Base-by-base conservation (phyloP, 2,329 filamentous ascomycete species). In the Epichloe aotearoae region DNA sequence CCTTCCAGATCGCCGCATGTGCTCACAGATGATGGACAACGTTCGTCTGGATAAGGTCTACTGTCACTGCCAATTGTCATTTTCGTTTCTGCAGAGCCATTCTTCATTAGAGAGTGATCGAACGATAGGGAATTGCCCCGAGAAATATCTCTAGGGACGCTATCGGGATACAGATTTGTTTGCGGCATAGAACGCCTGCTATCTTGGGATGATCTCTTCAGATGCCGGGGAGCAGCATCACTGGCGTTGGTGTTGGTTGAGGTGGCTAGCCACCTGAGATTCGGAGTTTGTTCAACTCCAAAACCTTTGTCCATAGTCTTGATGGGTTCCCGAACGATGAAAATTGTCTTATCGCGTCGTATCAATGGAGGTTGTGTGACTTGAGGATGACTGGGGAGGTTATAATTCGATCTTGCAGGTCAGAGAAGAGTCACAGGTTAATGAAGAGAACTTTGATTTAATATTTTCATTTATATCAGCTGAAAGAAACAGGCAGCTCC, bases 1-100 rank as follows among this genome's bases (percentile, higher is more conserved):
- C 53, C 42, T 50, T 67, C 64, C 19, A 67, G 53, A 38, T 67
- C 65, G 12, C 64, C 64, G 42, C 63, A 66, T n/a, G 46, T 39
- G 34, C 58, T 63, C 4, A 52, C 51, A 26, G 62, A 54, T 5
- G 58, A 54, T 3, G 52, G 48, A 8, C 49, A 50, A 14, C 49
- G 49, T 8, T 43, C 45, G 11, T 36, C 33, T 41, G 20, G 36
- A 17, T 17, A 37, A 19, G 37, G 46, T 23, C 45, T 48, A 8
- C 30, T 36, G 41, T 39, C 14, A 20, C 20, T 34, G 11, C n/a
- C 17, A 3, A 26, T 19, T 10, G 34, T 42, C n/a, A 15, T 14
- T 19, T 43, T 36, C 10, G 17, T 30, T 19, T 40, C 40, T 26
- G 23, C 36, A 30, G 42, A 50, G 17, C 8, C 23, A 12, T 37